Evolutionary conservation across 441 rosid species (phyloP).

Genomic region (Adansonia rubrostipa): DNA sequence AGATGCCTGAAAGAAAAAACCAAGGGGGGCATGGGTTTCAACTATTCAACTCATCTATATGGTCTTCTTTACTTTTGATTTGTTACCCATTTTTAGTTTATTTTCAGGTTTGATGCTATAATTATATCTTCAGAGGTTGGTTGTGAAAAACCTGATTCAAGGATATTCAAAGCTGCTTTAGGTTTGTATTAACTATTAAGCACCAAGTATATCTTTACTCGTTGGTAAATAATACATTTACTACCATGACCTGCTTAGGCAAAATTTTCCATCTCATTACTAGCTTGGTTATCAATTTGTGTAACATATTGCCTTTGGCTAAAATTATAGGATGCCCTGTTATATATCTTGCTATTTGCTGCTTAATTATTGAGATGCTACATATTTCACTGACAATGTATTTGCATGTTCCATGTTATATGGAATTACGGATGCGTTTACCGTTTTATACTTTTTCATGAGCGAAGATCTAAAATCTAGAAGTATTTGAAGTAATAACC

Average conservation of each 20-base stretch:
- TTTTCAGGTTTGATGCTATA: constrained; percentile 77
- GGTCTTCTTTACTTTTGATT: neutral
- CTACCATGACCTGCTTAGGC: neutral
- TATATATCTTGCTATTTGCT: neutral
- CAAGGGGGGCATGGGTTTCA: neutral
- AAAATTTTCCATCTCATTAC: neutral
- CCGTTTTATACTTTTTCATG: neutral
- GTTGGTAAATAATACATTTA: constrained; percentile 6
- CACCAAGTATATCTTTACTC: neutral
- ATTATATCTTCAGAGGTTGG: constrained; percentile 84
- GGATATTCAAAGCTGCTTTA: constrained; percentile 70
- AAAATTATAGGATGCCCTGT: neutral
- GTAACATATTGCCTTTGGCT: neutral
- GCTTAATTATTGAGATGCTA: constrained; percentile 4
- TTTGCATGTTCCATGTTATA: neutral
- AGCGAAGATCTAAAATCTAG: neutral
- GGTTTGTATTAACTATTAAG: constrained; percentile 43
- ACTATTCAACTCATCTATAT: neutral
- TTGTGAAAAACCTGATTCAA: constrained; percentile 78
- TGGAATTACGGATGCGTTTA: neutral
- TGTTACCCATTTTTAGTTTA: neutral
- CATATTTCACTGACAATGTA: neutral
- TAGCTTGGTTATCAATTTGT: neutral
- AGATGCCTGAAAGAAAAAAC: neutral
- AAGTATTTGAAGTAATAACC: constrained; percentile 2